These are phyloP conservation scores for Closterium sp. DNA, from an alignment of 139 green algal genomes.

Conservation along the genomic window DNA sequence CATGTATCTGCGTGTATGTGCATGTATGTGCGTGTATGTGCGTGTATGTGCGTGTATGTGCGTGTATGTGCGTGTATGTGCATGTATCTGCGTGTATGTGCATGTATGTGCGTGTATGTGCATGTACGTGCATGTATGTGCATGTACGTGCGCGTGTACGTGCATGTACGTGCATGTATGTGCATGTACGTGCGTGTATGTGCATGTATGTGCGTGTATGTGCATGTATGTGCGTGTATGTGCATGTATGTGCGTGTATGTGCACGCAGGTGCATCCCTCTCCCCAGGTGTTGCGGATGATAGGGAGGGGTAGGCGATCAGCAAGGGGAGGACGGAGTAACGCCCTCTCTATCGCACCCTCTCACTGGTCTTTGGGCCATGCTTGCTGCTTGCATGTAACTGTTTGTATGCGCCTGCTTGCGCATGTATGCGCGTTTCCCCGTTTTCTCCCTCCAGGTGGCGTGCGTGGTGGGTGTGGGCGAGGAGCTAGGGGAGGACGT, in stretches of 20 bases:
- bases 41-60: too few species aligned
- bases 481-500: slow-evolving; percentile 34
- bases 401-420: neutral
- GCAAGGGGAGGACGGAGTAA: slow-evolving; percentile 23
- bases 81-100: too few species aligned
- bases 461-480: slow-evolving; percentile 40
- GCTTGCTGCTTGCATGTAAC: neutral
- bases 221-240: neutral
- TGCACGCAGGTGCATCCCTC: neutral
- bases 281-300: neutral
- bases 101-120: too few species aligned
- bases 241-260: neutral
- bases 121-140: too few species aligned
- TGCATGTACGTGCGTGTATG: too few species aligned
- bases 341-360: neutral
- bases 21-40: too few species aligned
- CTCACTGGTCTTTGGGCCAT: neutral
- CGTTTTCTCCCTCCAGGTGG: neutral
- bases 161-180: too few species aligned
- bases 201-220: neutral
- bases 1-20: too few species aligned
- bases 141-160: too few species aligned
- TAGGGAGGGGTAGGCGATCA: neutral
- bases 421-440: neutral
- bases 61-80: too few species aligned